Base-by-base conservation (phyloP, 768 basidiomycete species). In the Agaricus subrufescens region DNA sequence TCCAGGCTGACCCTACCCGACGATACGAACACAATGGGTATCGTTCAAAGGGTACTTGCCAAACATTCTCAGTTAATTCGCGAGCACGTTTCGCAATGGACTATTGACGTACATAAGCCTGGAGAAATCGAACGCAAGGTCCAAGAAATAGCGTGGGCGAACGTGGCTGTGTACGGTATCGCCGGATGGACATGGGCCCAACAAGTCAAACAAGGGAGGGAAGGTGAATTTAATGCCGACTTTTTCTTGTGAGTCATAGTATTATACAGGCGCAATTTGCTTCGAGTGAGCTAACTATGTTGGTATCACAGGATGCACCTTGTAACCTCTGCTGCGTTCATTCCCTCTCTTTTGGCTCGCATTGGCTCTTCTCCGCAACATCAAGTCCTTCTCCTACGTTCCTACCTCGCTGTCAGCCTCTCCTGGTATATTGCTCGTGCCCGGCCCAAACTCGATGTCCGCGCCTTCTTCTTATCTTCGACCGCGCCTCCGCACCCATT, bases 281-380 rank as follows among this genome's bases (percentile, higher is more conserved):
- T 23, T 19, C 15, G 49, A 45, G 47, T 46, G 19, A 19, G 14
- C 31, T 49, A 23, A n/a, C 14, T 14, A 39, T 3, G 46, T 14
- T 34, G 34, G 11, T 34, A 34, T 34, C 34, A 30, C 27, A 89
- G 86, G 12, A 81, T 85, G 70, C 88, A 83, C 60, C 68, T 85
- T 1, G 77, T 88, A 39, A 91, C 87, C 0, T 86, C 86, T 3
- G 74, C 81, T 3, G 62, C 86, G 23, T 86, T 88, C 72, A 63
- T 87, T 27, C 73, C 82, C 0, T 78, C 85, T 1, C 55, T 83
- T 43, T 61, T 77, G 34, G 73, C 73, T 0, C 61, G 61, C 34
- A 66, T 82, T 49, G 19, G 26, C 19, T 39, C 48, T 23, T 66
- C 73, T 4, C 74, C 73, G 0, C 42, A 65, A 0, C 82, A 80